A percentile compares a stretch with the other conserved stretches of the same genome.
Evolutionary conservation across 2,329 filamentous ascomycete species (phyloP).

Genomic region (Pezicula neosporulosa): DNA sequence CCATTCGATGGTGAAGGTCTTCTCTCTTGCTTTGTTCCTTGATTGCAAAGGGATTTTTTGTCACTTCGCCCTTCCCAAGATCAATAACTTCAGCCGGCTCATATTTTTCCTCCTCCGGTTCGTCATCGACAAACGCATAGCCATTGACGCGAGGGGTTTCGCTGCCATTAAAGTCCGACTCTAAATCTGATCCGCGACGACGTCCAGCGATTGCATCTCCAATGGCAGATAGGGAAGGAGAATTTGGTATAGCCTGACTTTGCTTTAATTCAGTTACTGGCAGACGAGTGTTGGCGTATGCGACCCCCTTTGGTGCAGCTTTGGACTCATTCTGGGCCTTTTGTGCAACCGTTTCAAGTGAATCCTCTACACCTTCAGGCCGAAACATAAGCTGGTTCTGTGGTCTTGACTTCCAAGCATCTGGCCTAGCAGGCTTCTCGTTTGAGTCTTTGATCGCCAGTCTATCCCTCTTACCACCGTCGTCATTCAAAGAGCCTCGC

Average conservation of each 20-base stretch:
- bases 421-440: conserved; percentile 70
- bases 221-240: conserved; percentile 80
- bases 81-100: conserved; percentile 44
- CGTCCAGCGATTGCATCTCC: conserved; percentile 79
- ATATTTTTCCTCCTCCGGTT: conserved; percentile 47
- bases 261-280: conserved; percentile 42
- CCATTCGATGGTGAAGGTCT: conserved; percentile 79
- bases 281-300: conserved; percentile 81
- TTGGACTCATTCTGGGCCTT: conserved; percentile 66
- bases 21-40: conserved; percentile 73
- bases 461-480: conserved; percentile 52
- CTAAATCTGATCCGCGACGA: conserved; percentile 58
- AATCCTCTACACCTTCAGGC: conserved; percentile 62
- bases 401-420: conserved; percentile 71
- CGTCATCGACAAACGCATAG: conserved; percentile 91
- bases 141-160: conserved; percentile 92
- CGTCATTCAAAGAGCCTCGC: conserved; percentile 45
- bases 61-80: conserved; percentile 56
- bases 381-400: conserved; percentile 87
- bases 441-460: conserved; percentile 64
- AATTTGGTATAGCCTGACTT: conserved; percentile 55
- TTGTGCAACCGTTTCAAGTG: conserved; percentile 60
- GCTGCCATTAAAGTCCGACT: conserved; percentile 51
- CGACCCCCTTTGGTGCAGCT: conserved; percentile 72
- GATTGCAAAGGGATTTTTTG: conserved; percentile 77